Base-by-base conservation (phyloP, 192 early-diverging fungal genomes). In the Coemansia sp. region DNA sequence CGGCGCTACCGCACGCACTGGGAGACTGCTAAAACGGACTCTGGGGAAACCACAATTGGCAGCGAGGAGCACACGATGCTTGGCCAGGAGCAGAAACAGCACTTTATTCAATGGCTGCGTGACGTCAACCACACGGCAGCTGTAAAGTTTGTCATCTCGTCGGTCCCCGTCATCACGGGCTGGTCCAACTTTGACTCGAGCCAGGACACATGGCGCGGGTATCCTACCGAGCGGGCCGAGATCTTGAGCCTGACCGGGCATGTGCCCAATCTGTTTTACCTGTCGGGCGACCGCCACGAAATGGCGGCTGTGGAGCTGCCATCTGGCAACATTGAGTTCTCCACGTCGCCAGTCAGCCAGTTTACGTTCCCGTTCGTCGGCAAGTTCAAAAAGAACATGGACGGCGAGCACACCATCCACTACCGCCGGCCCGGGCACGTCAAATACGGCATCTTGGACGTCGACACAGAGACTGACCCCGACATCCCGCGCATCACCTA, bases 261-360 rank as follows among this genome's bases (percentile, higher is more conserved):
- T 24, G 58, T 76, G 1, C 76, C 73, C 24, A 80, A 80, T 21
- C 53, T 76, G 44, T 65, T 73, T 27, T 71, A 68, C 45, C 67
- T 83, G 19, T 73, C 73, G 10, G 81, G 81, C n/a, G 81, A 83
- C 65, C 69, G 81, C 11, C 81, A 83, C 53, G 81, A 78, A 42
- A 78, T 77, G 67, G 75, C 76, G 2, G 76, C 77, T 0, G 65
- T 69, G 2, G 65, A 65, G 44, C 65, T 77, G 52, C 60, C 67
- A 6, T 72, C 66, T 10, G 73, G 74, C 1, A 77, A 76, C 61
- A 59, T 77, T 11, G 81, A 82, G 65, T 79, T 79, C 18, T 79
- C 76, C 2, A 76, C 72, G 5, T 79, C 76, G 29, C 81, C 81
- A 0, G 47, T 82, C 52, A 71, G 66, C 58, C 71, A 75, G 61